A percentile compares a stretch with the other conserved stretches of the same genome.
Conservation (phyloP, 345 rosid genomes). For the Theobroma cacao region DNA sequence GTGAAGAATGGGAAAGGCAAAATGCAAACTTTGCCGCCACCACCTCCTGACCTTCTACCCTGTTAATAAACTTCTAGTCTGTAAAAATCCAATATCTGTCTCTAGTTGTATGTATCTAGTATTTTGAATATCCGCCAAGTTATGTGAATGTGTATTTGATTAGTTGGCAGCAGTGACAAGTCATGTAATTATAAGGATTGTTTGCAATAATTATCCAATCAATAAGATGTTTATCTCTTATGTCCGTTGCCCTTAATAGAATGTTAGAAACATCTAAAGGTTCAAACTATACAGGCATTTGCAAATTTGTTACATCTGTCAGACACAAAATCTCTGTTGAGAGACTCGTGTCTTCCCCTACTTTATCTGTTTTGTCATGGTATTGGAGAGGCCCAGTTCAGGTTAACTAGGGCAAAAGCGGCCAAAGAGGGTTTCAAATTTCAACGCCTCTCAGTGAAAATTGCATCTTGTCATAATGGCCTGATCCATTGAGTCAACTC, state of each 20-base stretch:
- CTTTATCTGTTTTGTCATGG: too few relatives aligned
- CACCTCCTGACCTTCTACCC: constrained; percentile 12
- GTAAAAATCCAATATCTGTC: neutral
- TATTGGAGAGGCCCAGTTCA: neutral
- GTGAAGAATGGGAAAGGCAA: constrained; percentile 14
- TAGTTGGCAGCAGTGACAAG: neutral
- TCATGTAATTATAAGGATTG: neutral
- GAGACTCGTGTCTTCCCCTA: too few relatives aligned
- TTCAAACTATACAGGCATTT: neutral
- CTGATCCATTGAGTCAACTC: too few relatives aligned
- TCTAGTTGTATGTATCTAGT: neutral
- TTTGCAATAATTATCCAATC: neutral
- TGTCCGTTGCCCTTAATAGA: too few relatives aligned
- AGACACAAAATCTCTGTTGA: neutral
- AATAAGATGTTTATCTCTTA: neutral
- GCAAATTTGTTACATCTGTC: too few relatives aligned
- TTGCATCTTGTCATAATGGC: too few relatives aligned
- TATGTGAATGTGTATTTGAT: neutral
- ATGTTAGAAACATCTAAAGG: neutral
- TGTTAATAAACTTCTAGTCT: neutral
- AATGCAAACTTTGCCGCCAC: constrained; percentile 5
- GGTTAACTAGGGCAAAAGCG: too few relatives aligned
- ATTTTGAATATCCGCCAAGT: neutral
- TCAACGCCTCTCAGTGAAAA: neutral
- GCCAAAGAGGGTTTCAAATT: neutral